phyloP scores from a whole-genome alignment of 139 green algal species.

The Penium margaritaceum region DNA sequence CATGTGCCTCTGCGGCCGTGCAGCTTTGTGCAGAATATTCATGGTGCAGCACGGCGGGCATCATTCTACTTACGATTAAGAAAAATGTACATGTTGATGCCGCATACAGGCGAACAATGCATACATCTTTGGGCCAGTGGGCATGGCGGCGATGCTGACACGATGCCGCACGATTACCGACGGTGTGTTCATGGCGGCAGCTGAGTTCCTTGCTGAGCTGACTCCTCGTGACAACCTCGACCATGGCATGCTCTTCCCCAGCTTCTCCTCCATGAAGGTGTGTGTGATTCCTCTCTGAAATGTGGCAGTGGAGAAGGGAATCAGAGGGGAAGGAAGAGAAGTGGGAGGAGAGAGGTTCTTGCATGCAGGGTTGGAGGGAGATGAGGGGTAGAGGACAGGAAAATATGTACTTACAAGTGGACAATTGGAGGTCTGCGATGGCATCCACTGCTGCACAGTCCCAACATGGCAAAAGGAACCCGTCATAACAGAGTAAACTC shows the following conservation, averaged over 20 bases:
- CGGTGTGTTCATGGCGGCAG: slow-evolving; percentile 16
- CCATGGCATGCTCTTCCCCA: slow-evolving; percentile 21
- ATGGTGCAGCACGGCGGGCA: too few relatives aligned
- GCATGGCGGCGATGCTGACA: slow-evolving; percentile 14
- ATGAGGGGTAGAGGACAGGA: not conserved
- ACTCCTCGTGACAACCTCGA: slow-evolving; percentile 21
- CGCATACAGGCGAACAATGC: slow-evolving; percentile 66
- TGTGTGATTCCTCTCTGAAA: not conserved
- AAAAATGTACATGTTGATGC: slow-evolving; percentile 2
- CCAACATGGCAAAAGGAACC: not conserved
- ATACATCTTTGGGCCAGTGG: slow-evolving; percentile 53
- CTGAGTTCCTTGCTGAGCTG: slow-evolving; percentile 20
- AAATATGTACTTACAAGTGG: not conserved
- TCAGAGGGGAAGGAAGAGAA: too few relatives aligned
- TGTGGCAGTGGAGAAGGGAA: not conserved
- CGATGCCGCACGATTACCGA: slow-evolving; percentile 21
- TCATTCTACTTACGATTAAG: too few relatives aligned
- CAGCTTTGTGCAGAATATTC: too few relatives aligned
- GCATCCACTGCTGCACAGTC: not conserved
- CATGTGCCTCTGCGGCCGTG: too few relatives aligned
- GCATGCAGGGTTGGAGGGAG: not conserved
- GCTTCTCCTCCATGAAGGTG: slow-evolving; percentile 21
- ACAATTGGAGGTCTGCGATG: not conserved
- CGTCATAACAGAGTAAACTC: too few relatives aligned
- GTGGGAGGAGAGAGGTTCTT: too few relatives aligned